Base-by-base conservation (phyloP, 2,329 filamentous ascomycete species). In the Phyllosticta ampelicida region DNA sequence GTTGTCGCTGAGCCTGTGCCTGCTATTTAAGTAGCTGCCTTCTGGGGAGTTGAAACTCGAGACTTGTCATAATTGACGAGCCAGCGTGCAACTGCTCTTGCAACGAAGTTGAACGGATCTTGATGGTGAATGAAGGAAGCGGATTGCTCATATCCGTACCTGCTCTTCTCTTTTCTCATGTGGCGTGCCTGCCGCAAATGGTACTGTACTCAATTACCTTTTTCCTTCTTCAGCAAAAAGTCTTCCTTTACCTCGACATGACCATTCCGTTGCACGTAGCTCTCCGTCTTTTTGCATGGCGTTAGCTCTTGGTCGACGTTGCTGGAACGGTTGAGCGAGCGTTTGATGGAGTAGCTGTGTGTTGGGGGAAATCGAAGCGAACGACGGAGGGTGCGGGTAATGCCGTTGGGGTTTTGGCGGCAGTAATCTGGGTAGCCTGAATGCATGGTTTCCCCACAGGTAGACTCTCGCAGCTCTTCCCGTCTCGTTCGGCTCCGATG, bases 61-160 rank as follows among this genome's bases (percentile, higher is more conserved):
- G 36, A n/a, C n/a, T 44, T 5, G 30, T 30, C 11, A 21, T 11
- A 4, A 44, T 30, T 50, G 51, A 16, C 21, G 9, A 48, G n/a
- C 36, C 10, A 44, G 1, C 4, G 36, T n/a, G 55, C 18, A 18
- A n/a, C 36, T 23, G n/a, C 18, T 53, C 36, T 20, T 30, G 48
- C n/a, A 36, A 53, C 51, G 30, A 58, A 58, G 53, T 58, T 58
- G 55, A 36, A 58, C 55, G 51, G 55, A 58, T 28, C 11, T 29
- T 44, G 52, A 58, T 49, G 56, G 54, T 20, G 51, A 51, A 58
- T 49, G 51, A 58, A 26, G 51, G 54, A 9, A 52, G 52, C 29
- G 23, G 51, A 44, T 28, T 51, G 30, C 19, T 28, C 36, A 44
- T n/a, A 8, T 44, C 36, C 36, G 16, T 44, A n/a, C 16, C 36